Evolutionary conservation across 2,329 filamentous ascomycete species (phyloP).

Genomic region (Rhynchosporium agropyri): DNA sequence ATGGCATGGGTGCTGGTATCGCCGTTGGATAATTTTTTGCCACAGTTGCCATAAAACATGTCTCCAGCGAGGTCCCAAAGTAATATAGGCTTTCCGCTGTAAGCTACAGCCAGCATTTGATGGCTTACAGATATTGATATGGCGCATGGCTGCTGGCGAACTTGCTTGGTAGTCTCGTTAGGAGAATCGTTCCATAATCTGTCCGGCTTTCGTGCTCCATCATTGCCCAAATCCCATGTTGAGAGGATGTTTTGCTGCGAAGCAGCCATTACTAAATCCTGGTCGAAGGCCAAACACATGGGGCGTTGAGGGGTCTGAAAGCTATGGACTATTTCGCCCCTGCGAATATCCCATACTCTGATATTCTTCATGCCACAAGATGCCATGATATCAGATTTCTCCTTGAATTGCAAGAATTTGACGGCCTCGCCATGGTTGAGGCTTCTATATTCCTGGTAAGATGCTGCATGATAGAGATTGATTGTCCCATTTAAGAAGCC

Average conservation of each 20-base stretch:
- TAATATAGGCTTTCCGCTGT: conserved; percentile 41
- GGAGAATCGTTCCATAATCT: conserved; percentile 36
- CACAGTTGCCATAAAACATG: conserved; percentile 42
- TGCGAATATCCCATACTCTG: conserved; percentile 42
- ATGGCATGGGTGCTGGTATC: conserved; percentile 41
- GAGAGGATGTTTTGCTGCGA: conserved; percentile 38
- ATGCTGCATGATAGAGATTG: conserved; percentile 32
- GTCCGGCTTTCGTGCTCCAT: conserved; percentile 22
- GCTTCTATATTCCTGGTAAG: conserved; percentile 35
- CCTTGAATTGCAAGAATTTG: conserved; percentile 41
- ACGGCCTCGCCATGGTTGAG: conserved; percentile 42
- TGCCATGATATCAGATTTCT: conserved; percentile 39
- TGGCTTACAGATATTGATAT: conserved; percentile 40
- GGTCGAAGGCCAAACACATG: conserved; percentile 38
- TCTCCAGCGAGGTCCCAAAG: conserved; percentile 45
- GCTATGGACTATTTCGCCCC: conserved; percentile 33
- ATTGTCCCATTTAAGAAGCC: conserved; percentile 34
- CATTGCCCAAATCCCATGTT: conserved; percentile 39
- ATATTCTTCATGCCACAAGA: conserved; percentile 40
- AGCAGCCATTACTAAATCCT: conserved; percentile 38
- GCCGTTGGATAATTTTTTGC: conserved; percentile 41
- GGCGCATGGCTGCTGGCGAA: conserved; percentile 31
- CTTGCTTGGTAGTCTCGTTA: conserved; percentile 19
- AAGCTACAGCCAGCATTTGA: conserved; percentile 43
- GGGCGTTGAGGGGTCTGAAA: conserved; percentile 35